A percentile compares a stretch with the other conserved stretches of the same genome.
These are phyloP conservation scores for Teratosphaeria nubilosa DNA, from an alignment of 2,329 filamentous ascomycete genomes.

Conservation along the genomic window DNA sequence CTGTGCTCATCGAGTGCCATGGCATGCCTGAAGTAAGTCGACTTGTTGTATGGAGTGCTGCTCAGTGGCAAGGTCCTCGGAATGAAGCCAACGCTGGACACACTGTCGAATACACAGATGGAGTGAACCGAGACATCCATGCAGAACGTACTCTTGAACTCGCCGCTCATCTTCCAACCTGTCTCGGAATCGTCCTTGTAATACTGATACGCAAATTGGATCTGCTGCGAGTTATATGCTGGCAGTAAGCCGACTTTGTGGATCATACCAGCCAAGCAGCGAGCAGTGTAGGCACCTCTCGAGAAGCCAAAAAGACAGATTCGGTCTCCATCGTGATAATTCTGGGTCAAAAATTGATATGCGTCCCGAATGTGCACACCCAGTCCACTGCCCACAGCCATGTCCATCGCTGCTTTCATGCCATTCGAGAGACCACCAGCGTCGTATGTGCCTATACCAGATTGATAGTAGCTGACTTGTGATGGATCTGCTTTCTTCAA, in stretches of 20 bases:
- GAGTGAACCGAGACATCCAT: constrained; percentile 34
- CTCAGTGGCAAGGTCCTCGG: constrained; percentile 30
- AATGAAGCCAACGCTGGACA: constrained; percentile 35
- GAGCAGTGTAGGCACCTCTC: constrained; percentile 41
- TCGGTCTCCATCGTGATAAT: constrained; percentile 37
- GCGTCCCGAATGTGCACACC: constrained; percentile 33
- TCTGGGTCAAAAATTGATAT: constrained; percentile 40
- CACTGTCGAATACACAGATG: constrained; percentile 35
- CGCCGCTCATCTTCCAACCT: constrained; percentile 32
- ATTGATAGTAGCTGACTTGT: constrained; percentile 33
- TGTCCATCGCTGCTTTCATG: constrained; percentile 31
- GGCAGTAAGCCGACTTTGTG: constrained; percentile 32
- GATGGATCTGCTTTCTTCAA: constrained; percentile 33
- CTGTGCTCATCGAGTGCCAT: constrained; percentile 36
- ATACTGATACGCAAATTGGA: constrained; percentile 36
- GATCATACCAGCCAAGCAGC: constrained; percentile 38
- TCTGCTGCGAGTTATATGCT: constrained; percentile 27
- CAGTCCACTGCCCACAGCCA: constrained; percentile 35
- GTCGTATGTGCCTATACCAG: constrained; percentile 38
- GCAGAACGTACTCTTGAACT: constrained; percentile 39
- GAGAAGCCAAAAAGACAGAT: constrained; percentile 43
- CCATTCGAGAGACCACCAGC: constrained; percentile 30
- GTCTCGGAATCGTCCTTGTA: constrained; percentile 32
- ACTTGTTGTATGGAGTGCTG: constrained; percentile 28
- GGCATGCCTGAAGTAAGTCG: constrained; percentile 33